Percentiles rank a stretch among this genome's conserved stretches.
These are phyloP conservation scores for Saprolegnia diclina DNA, from an alignment of 352 stramenopile genomes.

Conservation along the genomic window DNA sequence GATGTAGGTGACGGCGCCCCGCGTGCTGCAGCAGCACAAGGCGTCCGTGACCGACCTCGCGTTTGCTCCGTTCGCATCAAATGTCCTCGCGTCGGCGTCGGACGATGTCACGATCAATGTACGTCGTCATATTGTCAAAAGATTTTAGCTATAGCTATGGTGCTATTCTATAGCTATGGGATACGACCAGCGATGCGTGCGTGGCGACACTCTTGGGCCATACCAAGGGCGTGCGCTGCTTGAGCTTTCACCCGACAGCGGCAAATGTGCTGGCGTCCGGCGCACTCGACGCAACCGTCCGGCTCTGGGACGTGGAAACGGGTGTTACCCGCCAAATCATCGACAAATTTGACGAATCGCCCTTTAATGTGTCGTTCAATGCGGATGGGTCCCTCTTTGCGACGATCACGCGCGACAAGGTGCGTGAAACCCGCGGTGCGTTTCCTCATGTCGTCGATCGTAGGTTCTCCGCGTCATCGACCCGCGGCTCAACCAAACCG, in stretches of 20 bases:
- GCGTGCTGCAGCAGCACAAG: slow-evolving; percentile 64
- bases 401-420: slow-evolving; percentile 59
- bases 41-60: slow-evolving; percentile 51
- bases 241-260: slow-evolving; percentile 64
- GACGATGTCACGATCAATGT: slow-evolving; percentile 55
- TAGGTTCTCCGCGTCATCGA: slow-evolving; percentile 67
- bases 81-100: slow-evolving; percentile 52
- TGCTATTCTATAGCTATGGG: slow-evolving; percentile 2
- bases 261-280: slow-evolving; percentile 56
- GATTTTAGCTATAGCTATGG: no score
- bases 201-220: slow-evolving; percentile 39
- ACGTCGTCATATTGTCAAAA: neutral
- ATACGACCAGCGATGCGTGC: neutral
- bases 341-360: slow-evolving; percentile 61
- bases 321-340: slow-evolving; percentile 39
- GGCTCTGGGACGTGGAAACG: slow-evolving; percentile 68
- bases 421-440: neutral
- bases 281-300: slow-evolving; percentile 50
- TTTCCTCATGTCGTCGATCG: neutral
- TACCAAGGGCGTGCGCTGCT: slow-evolving; percentile 44
- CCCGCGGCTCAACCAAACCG: slow-evolving; percentile 46
- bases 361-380: slow-evolving; percentile 72
- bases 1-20: slow-evolving; percentile 17
- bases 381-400: slow-evolving; percentile 53
- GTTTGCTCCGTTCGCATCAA: slow-evolving; percentile 53